phyloP scores from a whole-genome alignment of 73 alveolate species.

The Paraurostyla sp. region DNA sequence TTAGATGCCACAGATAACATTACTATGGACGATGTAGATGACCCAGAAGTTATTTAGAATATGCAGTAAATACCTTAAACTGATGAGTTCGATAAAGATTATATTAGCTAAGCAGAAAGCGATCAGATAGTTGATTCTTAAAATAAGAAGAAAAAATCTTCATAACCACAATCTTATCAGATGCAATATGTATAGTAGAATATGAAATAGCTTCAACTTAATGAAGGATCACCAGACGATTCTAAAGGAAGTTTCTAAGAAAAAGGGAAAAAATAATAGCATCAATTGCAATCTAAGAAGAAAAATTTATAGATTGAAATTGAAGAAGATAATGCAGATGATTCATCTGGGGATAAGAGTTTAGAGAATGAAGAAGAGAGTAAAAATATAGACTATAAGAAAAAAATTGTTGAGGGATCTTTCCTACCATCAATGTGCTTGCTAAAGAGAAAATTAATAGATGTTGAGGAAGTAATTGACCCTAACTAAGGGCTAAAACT shows the following conservation, averaged over 20 bases:
- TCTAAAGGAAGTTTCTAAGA: not conserved
- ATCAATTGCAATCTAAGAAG: not conserved
- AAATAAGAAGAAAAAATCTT: not conserved
- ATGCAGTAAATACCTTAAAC: not conserved
- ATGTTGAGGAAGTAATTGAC: constrained; percentile 8
- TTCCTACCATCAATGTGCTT: constrained; percentile 16
- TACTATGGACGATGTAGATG: constrained; percentile 42
- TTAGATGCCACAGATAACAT: constrained; percentile 51
- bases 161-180: not conserved
- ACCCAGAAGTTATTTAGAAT: not conserved
- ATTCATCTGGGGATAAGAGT: not conserved
- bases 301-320: not conserved
- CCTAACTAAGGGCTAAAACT: constrained; percentile 13
- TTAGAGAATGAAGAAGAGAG: not conserved
- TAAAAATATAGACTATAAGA: not conserved
- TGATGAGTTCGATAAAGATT: not conserved
- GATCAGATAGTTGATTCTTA: not conserved
- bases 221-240: not conserved
- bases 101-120: not conserved
- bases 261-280: not conserved
- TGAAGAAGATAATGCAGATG: not conserved
- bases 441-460: not conserved
- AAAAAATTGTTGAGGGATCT: constrained; percentile 11
- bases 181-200: constrained; percentile 37
- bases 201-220: not conserved